Percentiles rank a stretch among this genome's conserved stretches.
Evolutionary conservation across 306 rosid genomes (phyloP).

Genomic region (Crotalaria pallida): DNA sequence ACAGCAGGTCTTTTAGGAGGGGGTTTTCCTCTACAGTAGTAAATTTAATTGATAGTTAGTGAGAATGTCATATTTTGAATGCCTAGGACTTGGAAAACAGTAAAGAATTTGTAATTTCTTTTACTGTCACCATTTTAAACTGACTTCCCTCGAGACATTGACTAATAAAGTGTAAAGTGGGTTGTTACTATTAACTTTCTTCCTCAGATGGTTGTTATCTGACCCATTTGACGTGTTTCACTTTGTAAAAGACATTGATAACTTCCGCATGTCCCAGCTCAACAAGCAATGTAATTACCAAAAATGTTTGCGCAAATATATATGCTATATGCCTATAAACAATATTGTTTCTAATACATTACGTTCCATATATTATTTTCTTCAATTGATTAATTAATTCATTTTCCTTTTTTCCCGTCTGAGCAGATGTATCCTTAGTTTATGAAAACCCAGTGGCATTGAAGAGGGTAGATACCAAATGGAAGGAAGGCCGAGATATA

Average conservation of each 20-base stretch:
- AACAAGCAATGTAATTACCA: conserved; percentile 5
- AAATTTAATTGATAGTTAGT: neutral
- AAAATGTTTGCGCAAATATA: neutral
- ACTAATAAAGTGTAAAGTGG: neutral
- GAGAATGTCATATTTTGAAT: conserved; percentile 1
- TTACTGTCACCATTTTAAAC: neutral
- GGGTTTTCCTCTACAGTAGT: neutral
- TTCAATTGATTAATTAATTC: conserved; percentile 3
- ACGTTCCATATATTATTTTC: conserved; percentile 6
- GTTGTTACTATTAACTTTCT: neutral
- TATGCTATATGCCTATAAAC: neutral
- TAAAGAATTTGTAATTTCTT: neutral
- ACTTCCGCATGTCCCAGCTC: neutral
- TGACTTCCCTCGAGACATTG: neutral
- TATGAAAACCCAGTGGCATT: conserved; percentile 63
- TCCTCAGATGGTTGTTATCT: neutral
- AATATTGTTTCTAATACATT: neutral
- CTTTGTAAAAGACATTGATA: neutral
- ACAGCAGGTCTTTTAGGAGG: neutral
- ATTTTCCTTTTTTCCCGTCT: conserved; percentile 18
- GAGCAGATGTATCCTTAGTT: conserved; percentile 62
- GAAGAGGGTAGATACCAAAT: conserved; percentile 68
- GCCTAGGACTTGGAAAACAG: neutral
- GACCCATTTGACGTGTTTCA: conserved; percentile 13
- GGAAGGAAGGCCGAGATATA: conserved; percentile 78